These are phyloP conservation scores for Citrus cavaleriei DNA, from an alignment of 345 rosid species.

Conservation along the genomic window DNA sequence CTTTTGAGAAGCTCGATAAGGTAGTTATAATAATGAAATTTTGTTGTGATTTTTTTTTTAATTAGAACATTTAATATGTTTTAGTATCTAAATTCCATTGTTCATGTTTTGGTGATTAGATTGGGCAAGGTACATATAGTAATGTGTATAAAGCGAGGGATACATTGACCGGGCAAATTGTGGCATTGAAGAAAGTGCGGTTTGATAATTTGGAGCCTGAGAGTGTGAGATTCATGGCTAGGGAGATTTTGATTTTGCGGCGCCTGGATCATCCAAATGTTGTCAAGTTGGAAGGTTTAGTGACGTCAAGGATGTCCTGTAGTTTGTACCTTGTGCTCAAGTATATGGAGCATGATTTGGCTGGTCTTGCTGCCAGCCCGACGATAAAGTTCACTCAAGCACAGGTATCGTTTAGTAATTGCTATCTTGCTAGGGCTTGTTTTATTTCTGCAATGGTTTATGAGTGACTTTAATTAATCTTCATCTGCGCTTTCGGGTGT, in stretches of 20 bases:
- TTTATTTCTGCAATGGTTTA: not conserved
- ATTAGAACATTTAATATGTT: not conserved
- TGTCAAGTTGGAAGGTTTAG: conserved; percentile 70
- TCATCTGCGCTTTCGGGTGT: not conserved
- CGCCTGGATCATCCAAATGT: conserved; percentile 76
- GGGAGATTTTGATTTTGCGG: conserved; percentile 71
- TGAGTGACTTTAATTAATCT: not conserved
- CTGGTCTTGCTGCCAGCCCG: conserved; percentile 81
- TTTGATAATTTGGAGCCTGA: conserved; percentile 83
- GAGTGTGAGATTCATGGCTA: conserved; percentile 85
- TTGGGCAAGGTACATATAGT: conserved; percentile 90
- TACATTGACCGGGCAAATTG: conserved; percentile 62
- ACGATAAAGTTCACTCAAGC: conserved; percentile 60
- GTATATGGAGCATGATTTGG: conserved; percentile 83
- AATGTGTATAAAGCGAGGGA: conserved; percentile 91
- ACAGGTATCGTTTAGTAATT: conserved; percentile 35
- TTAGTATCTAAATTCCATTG: not conserved
- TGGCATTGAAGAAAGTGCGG: conserved; percentile 78
- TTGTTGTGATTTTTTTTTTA: not conserved
- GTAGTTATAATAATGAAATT: conserved; percentile 13
- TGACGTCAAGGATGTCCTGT: conserved; percentile 82
- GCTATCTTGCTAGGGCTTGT: not conserved
- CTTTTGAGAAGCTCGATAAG: conserved; percentile 81
- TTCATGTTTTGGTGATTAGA: conserved; percentile 26
- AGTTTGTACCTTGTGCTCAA: conserved; percentile 73